A percentile compares a stretch with the other conserved stretches of the same genome.
These are phyloP conservation scores for Cordyceps tenuipes DNA, from an alignment of 2,329 filamentous ascomycete genomes.

Conservation along the genomic window DNA sequence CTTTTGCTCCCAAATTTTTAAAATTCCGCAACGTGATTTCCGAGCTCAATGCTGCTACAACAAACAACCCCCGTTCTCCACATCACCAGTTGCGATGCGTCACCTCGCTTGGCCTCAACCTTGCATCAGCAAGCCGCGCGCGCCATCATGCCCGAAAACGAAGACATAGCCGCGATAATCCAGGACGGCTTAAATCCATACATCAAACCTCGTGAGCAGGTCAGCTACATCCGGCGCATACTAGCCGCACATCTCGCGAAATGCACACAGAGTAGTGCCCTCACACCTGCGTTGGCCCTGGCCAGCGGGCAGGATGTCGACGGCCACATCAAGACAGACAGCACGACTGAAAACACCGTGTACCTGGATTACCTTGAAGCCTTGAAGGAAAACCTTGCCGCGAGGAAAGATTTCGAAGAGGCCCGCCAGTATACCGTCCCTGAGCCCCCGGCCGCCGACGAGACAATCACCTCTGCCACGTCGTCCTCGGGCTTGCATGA, in stretches of 20 bases:
- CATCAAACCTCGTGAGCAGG: constrained; percentile 49
- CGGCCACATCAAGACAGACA: constrained; percentile 14
- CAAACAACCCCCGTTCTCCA: background rate
- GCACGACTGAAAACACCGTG: constrained; percentile 34
- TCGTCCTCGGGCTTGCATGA: constrained; percentile 32
- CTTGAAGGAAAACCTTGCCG: constrained; percentile 42
- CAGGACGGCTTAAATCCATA: constrained; percentile 40
- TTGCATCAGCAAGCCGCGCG: background rate
- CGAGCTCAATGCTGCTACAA: background rate
- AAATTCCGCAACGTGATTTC: background rate
- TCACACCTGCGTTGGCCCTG: constrained; percentile 41
- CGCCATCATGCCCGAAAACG: constrained; percentile 23
- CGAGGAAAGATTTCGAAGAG: constrained; percentile 38
- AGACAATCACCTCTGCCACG: constrained; percentile 16
- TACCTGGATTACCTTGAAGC: constrained; percentile 49
- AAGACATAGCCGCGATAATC: constrained; percentile 28
- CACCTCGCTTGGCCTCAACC: background rate
- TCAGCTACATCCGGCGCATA: constrained; percentile 46
- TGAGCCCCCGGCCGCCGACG: background rate
- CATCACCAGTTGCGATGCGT: background rate
- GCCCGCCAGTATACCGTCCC: constrained; percentile 15
- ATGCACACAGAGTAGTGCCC: constrained; percentile 31
- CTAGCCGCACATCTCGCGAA: constrained; percentile 45
- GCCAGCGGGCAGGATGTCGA: constrained; percentile 27
- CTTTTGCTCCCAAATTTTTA: no score